Conservation (phyloP, 1,284 basidiomycete genomes). For the Cutaneotrichosporon cavernicola region DNA sequence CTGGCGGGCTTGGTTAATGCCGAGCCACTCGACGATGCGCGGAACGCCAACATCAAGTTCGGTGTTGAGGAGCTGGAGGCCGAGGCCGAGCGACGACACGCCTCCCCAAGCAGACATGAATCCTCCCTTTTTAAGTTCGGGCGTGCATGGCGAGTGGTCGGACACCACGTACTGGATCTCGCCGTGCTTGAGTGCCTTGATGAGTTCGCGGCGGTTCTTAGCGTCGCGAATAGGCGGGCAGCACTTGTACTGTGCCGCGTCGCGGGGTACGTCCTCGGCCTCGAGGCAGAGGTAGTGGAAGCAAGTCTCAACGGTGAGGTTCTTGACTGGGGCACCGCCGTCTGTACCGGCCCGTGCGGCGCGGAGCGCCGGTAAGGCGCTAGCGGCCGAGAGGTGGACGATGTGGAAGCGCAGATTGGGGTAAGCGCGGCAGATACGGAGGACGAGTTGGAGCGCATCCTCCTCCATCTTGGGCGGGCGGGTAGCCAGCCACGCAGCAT, state of each 20-base stretch:
- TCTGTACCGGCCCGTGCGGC: conserved; percentile 63
- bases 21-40: conserved; percentile 72
- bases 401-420: conserved; percentile 80
- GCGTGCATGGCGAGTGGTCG: conserved; percentile 87
- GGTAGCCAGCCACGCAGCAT: conserved; percentile 78
- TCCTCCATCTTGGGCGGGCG: conserved; percentile 75
- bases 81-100: conserved; percentile 81
- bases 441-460: conserved; percentile 72
- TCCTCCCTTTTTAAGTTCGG: conserved; percentile 75
- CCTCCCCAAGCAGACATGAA: conserved; percentile 91
- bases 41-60: conserved; percentile 62
- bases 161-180: conserved; percentile 86
- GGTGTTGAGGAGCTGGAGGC: conserved; percentile 80
- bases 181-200: conserved; percentile 75
- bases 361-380: conserved; percentile 68
- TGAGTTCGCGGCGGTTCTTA: conserved; percentile 68
- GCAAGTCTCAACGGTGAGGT: conserved; percentile 86
- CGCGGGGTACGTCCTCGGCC: conserved; percentile 59
- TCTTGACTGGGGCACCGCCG: conserved; percentile 40
- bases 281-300: conserved; percentile 78
- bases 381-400: conserved; percentile 83
- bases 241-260: conserved; percentile 64
- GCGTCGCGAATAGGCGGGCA: conserved; percentile 85
- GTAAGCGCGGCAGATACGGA: conserved; percentile 61
- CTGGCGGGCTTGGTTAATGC: conserved; percentile 69